These are phyloP conservation scores for Botrytis aclada DNA, from an alignment of 2,329 filamentous ascomycete genomes.

Conservation along the genomic window DNA sequence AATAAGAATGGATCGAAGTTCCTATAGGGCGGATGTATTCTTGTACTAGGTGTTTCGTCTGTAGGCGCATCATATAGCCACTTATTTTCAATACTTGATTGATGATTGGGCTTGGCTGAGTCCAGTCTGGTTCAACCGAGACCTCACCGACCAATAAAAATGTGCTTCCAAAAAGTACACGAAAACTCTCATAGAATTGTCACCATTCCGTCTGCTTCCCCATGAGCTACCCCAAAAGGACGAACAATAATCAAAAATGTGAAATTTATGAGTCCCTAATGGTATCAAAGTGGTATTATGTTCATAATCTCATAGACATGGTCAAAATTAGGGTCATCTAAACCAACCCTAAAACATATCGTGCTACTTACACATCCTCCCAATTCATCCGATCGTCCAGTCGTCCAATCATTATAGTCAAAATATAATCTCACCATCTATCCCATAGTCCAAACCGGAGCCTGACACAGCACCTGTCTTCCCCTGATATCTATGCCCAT, in stretches of 20 bases:
- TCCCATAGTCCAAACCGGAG: constrained; percentile 65
- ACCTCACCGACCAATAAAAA: not conserved
- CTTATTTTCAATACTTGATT: not conserved
- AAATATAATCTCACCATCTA: constrained; percentile 25
- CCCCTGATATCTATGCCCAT: constrained; percentile 70
- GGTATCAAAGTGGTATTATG: constrained; percentile 6
- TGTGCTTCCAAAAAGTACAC: not conserved
- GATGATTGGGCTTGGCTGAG: not conserved
- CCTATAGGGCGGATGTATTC: not conserved
- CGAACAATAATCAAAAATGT: not conserved
- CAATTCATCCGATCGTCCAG: constrained; percentile 18
- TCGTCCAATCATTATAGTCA: not conserved
- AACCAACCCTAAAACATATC: not conserved
- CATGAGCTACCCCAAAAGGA: not conserved
- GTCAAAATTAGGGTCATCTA: not conserved
- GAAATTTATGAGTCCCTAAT: constrained; percentile 1
- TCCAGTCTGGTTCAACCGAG: too few species aligned
- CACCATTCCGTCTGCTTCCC: not conserved
- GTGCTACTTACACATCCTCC: not conserved
- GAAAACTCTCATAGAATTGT: not conserved
- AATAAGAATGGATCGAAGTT: not conserved
- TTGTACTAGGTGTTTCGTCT: not conserved
- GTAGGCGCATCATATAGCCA: not conserved
- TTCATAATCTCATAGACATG: constrained; percentile 3
- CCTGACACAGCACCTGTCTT: constrained; percentile 71